Conservation (phyloP, 2,329 filamentous ascomycete species). For the Monilinia polystroma region DNA sequence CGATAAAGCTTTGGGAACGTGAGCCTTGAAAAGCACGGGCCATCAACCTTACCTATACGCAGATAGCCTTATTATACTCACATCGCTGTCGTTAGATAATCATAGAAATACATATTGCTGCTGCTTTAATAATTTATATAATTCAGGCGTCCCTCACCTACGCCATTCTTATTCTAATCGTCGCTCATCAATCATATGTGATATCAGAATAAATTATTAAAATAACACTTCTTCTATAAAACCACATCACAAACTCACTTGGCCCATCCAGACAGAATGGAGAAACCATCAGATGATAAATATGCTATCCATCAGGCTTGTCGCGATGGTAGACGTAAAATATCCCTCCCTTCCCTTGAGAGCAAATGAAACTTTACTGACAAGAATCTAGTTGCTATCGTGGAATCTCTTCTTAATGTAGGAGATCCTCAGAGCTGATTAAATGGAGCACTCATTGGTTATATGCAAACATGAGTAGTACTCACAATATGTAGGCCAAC, state of each 20-base stretch:
- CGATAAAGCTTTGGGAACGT: slow-evolving; percentile 21
- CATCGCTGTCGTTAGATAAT: no score
- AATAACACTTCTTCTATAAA: no score
- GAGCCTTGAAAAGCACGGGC: slow-evolving; percentile 10
- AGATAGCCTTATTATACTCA: no score
- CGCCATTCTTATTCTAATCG: no score
- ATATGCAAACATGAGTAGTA: slow-evolving; percentile 13
- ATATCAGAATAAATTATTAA: no score
- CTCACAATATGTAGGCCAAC: slow-evolving; percentile 58
- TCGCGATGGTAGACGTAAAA: slow-evolving; percentile 76
- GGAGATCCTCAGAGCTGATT: slow-evolving; percentile 33
- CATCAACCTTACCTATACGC: background rate
- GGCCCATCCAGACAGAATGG: slow-evolving; percentile 2
- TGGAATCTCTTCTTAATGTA: slow-evolving; percentile 73
- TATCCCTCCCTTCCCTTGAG: slow-evolving; percentile 8
- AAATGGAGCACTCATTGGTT: background rate
- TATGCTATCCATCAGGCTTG: slow-evolving; percentile 86
- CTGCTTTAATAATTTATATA: slow-evolving; percentile 6
- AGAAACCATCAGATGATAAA: slow-evolving; percentile 49
- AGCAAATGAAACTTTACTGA: slow-evolving; percentile 32
- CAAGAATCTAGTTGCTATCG: slow-evolving; percentile 56
- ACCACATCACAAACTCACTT: background rate
- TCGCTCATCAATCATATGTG: no score
- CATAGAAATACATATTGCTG: background rate
- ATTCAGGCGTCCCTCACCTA: background rate